Percentiles rank a stretch among this genome's conserved stretches.
Evolutionary conservation across 768 basidiomycete species (phyloP).

Genomic region (Tylopilus intermedius): DNA sequence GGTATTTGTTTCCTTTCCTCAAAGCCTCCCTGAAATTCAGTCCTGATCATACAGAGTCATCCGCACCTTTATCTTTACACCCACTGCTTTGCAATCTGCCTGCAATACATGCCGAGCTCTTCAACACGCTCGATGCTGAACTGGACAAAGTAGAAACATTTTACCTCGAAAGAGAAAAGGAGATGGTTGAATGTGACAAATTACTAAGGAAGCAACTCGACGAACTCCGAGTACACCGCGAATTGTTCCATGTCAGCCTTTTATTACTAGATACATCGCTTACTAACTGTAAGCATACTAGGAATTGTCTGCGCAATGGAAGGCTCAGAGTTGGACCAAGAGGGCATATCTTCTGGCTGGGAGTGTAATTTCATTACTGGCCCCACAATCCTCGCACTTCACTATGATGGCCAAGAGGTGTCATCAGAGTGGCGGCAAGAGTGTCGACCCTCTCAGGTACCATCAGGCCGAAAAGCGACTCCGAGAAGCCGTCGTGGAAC

Average conservation of each 20-base stretch:
- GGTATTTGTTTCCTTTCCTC: not conserved
- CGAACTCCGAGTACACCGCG: slow-evolving; percentile 68
- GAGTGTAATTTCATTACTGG: slow-evolving; percentile 2
- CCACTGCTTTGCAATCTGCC: slow-evolving; percentile 53
- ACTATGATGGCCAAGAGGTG: not conserved
- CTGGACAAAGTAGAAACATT: slow-evolving; percentile 84
- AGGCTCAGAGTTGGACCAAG: slow-evolving; percentile 11
- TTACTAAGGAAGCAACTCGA: slow-evolving; percentile 62
- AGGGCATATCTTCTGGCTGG: slow-evolving; percentile 1
- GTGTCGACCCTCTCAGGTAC: slow-evolving; percentile 68
- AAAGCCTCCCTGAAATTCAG: not conserved
- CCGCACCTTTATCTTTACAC: slow-evolving; percentile 33
- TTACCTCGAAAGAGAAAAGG: slow-evolving; percentile 65
- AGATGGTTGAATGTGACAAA: slow-evolving; percentile 45
- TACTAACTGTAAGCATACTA: slow-evolving; percentile 4
- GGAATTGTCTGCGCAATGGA: slow-evolving; percentile 10
- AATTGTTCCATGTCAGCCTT: slow-evolving; percentile 48
- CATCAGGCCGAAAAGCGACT: slow-evolving; percentile 76
- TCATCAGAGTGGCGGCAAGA: not conserved
- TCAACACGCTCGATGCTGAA: slow-evolving; percentile 70
- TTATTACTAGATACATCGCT: not conserved
- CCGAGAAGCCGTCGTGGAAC: slow-evolving; percentile 76
- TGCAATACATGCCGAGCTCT: slow-evolving; percentile 63
- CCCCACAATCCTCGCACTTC: not conserved
- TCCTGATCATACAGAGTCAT: slow-evolving; percentile 2